Conservation (phyloP, 2,329 filamentous ascomycete genomes). For the Fusarium tanahbumbuense region DNA sequence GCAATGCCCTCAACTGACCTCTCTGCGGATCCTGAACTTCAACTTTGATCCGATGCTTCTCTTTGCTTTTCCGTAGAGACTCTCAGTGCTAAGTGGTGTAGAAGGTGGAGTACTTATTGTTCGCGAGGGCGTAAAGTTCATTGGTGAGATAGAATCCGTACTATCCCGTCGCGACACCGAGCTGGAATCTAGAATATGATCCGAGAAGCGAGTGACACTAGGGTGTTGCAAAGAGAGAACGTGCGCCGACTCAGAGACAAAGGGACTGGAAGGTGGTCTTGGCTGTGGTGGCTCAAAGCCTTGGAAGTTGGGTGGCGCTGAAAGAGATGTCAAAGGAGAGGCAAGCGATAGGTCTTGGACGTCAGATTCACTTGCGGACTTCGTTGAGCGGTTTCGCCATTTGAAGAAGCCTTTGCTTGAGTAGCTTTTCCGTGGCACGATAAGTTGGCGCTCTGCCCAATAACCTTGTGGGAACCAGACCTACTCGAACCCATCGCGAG, state of each 20-base stretch:
- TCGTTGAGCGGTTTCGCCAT: conserved; percentile 55
- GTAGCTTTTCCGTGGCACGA: conserved; percentile 48
- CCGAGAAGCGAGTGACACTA: conserved; percentile 11
- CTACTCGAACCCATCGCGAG: conserved; percentile 68
- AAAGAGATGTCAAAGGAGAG: conserved; percentile 45
- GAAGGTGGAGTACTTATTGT: neutral
- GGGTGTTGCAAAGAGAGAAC: conserved; percentile 60
- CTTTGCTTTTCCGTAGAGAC: conserved; percentile 40
- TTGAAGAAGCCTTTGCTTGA: conserved; percentile 53
- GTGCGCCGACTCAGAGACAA: conserved; percentile 60
- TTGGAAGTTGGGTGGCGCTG: conserved; percentile 22
- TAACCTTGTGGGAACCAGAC: conserved; percentile 72
- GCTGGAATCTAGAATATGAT: conserved; percentile 13
- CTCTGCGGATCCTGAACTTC: conserved; percentile 21
- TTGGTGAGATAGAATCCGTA: conserved; percentile 21
- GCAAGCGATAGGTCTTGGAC: conserved; percentile 32
- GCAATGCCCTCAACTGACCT: neutral
- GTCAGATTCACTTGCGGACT: conserved; percentile 52
- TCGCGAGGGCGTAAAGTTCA: neutral
- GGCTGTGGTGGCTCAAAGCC: conserved; percentile 19
- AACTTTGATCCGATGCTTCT: conserved; percentile 43
- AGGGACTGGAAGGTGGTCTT: conserved; percentile 54
- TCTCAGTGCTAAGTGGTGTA: neutral
- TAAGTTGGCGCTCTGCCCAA: conserved; percentile 67
- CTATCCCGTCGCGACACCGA: conserved; percentile 11